phyloP scores from a whole-genome alignment of 2,329 filamentous ascomycete species.

The Diplodia corticola region DNA sequence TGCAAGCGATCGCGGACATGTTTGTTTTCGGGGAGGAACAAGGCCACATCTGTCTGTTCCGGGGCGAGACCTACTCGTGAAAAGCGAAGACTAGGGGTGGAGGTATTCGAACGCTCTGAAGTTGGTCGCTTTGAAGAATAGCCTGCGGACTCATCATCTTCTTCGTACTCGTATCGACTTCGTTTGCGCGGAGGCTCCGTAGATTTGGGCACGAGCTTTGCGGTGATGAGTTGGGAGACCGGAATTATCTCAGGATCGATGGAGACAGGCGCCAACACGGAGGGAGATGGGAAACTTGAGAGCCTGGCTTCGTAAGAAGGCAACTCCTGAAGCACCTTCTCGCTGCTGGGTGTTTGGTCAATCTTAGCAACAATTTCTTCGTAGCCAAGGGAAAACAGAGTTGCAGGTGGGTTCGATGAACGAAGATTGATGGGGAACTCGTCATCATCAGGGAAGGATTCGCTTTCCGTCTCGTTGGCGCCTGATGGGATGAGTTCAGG shows the following conservation, averaged over 20 bases:
- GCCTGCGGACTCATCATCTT: constrained; percentile 61
- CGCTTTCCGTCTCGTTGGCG: constrained; percentile 41
- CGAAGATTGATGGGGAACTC: constrained; percentile 44
- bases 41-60: constrained; percentile 72
- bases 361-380: constrained; percentile 81
- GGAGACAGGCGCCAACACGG: constrained; percentile 43
- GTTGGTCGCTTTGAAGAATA: constrained; percentile 40
- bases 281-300: constrained; percentile 40
- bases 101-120: constrained; percentile 47
- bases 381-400: constrained; percentile 78
- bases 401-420: constrained; percentile 62
- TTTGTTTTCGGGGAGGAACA: constrained; percentile 89
- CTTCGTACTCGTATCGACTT: constrained; percentile 78
- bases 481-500: constrained; percentile 41
- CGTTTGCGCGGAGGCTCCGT: constrained; percentile 70
- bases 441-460: constrained; percentile 42
- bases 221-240: constrained; percentile 82
- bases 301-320: constrained; percentile 65
- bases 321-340: constrained; percentile 76
- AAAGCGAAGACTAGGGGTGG: constrained; percentile 41
- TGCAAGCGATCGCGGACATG: constrained; percentile 86
- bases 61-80: constrained; percentile 59
- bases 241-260: constrained; percentile 53
- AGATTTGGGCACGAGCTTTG: constrained; percentile 70
- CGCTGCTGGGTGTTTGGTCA: constrained; percentile 70